Evolutionary conservation across 768 basidiomycete genomes (phyloP), one percentile per base, ranked within the genome.

Genomic region (Lentinula boryana): DNA sequence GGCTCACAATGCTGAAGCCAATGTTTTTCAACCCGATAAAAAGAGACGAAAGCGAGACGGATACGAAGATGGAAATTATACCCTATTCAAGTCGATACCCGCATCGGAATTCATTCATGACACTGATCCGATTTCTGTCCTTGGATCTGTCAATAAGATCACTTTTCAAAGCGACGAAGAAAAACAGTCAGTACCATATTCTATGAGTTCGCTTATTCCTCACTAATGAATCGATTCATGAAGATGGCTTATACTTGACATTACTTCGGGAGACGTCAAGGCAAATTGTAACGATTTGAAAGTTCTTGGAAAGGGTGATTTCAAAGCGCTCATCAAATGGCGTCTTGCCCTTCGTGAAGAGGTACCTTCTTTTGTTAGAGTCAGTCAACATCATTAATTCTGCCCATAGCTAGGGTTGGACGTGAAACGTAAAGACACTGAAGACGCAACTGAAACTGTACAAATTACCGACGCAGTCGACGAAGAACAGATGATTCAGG

Each of bases 21-120:
- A 94, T 68, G 94, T 98, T 56, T 98, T 99, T 69, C 93, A 95
- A 65, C 97, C 97, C 1, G 95, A 96, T 74, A 98, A 97, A 78
- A 97, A 95, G 73, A 83, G 95, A 44, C 81, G 97, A 60, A 84
- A 91, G 63, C 86, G 97, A 66, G 93, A 94, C 51, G 97, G 97
- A 63, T 99, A 99, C 69, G 92, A 86, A 13, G 97, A 99, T 40
- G 95, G 94, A 23, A 89, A 96, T 68, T 91, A 93, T 70, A 96
- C 87, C 2, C 79, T 98, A 18, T 97, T 93, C 80, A 91, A 88
- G 68, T 78, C 84, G 48, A 75, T 84, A 18, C 70, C 82, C 16
- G 92, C 87, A 4, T 76, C 80, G 8, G 85, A 91, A 33, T 98
- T 95, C 69, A 75, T 98, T 59, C 72, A 76, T 33, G 77, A 76